Base-by-base conservation (phyloP, 352 stramenopile species). In the Pythium phragmitis region DNA sequence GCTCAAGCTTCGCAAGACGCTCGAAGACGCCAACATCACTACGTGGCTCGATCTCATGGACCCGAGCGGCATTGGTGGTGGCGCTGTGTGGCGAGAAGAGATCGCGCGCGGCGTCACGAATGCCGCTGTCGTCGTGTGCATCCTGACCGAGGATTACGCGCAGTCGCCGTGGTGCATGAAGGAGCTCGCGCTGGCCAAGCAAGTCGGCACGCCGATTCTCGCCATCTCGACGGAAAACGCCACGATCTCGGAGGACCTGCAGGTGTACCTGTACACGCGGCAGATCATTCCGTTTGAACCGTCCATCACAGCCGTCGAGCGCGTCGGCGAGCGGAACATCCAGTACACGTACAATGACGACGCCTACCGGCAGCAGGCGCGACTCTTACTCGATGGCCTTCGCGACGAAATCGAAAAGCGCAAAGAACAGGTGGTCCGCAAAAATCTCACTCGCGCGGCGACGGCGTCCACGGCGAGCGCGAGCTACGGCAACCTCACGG, bases 361-460 rank as follows among this genome's bases (percentile, higher is more conserved):
- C 0, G 74, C 69, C 11, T 94, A 91, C 74, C 77, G 87, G 63
- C 74, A 75, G 12, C 81, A 94, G 55, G 57, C 91, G 41, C 82
- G 79, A 1, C 76, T 91, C 50, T 60, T 94, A 7, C 59, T 94
- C 7, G 85, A 94, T 30, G 85, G 85, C 0, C 75, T 94, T 62
- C 83, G 85, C 11, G 85, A 94, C 51, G 82, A 91, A 59, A 91
- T 92, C 57, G 85, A 94, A 54, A 94, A 92, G 68, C 77, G 83
- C 17, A 88, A 89, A 56, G 83, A 86, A 55, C 69, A 84, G 5
- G 74, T 83, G 36, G 75, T 88, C 21, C 77, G 79, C 4, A 88
- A 84, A 23, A 83, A 89, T 39, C 53, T 80, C n/a, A 65, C 57
- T 19, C 69, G 73, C 5, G 64, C 51, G 0, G 56, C 49, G 26